Base-by-base conservation (phyloP, 2,329 filamentous ascomycete species). In the Penicillium sp. region DNA sequence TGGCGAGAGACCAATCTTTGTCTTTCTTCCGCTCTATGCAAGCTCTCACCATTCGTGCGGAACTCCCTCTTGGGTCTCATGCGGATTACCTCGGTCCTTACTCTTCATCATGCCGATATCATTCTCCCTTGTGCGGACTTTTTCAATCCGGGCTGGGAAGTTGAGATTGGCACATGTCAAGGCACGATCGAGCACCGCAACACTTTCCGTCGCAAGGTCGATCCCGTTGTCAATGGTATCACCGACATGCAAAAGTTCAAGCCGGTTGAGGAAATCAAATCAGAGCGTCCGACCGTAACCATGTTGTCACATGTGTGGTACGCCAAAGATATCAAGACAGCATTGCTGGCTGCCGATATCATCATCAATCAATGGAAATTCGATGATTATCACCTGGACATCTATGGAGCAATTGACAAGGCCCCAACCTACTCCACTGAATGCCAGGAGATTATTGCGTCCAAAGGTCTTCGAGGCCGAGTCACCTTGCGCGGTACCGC, bases 351-450 rank as follows among this genome's bases (percentile, higher is more conserved):
- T 5, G 77, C 78, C 1, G 77, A 82, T 48, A 73, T 82, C 44
- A 80, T 82, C 44, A 72, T 80, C 47, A 80, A 82, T 53, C 70
- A 77, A 48, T 81, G 74, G 70, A 77, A 77, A n/a, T 80, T 82
- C 59, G 72, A 69, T 28, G 77, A 81, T 42, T 82, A 81, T 57
- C 69, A 72, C 36, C 69, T 82, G 2, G 71, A 78, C 41, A 74
- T 82, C 12, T 82, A 81, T 50, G 78, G 78, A 8, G 76, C 76
- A 12, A 74, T 79, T 38, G 78, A 81, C 56, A 77, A 78, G 44
- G 71, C 77, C 15, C 77, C 77, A 0, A 71, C 74, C 1, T 80
- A 80, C 50, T 76, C 75, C 1, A 75, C 74, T 0, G 74, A 72
- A 52, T 79, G 71, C 60, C 74, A 72, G 54, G 75, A 74, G 52